Percentiles rank a stretch among this genome's conserved stretches.
These are phyloP conservation scores for Dentiscutata heterogama DNA, from an alignment of 371 early-diverging fungal genomes.

Conservation along the genomic window DNA sequence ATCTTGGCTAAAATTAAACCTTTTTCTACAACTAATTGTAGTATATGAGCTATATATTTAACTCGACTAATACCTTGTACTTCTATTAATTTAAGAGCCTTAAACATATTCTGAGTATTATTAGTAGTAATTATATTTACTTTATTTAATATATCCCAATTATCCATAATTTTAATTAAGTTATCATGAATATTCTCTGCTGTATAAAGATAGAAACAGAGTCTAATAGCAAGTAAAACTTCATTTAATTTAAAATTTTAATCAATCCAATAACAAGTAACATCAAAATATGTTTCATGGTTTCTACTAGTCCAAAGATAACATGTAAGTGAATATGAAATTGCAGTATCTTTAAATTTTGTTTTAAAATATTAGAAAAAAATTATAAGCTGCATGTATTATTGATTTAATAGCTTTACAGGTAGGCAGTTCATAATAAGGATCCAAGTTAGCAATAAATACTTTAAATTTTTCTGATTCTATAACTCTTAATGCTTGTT, in stretches of 20 bases:
- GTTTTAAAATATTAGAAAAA: background rate
- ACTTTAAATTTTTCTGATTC: background rate
- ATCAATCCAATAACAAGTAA: background rate
- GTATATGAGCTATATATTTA: background rate
- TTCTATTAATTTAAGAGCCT: background rate
- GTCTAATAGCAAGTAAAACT: background rate
- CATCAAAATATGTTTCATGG: background rate
- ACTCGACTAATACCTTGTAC: background rate
- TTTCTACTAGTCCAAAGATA: background rate
- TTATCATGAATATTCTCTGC: background rate
- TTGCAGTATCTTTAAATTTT: background rate
- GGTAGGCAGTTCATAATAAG: background rate
- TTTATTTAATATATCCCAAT: background rate
- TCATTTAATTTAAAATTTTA: background rate
- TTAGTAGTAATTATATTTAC: constrained; percentile 6
- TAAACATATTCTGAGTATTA: background rate
- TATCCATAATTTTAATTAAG: background rate
- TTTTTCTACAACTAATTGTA: background rate
- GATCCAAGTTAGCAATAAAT: background rate
- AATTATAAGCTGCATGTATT: background rate
- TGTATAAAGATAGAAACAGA: background rate
- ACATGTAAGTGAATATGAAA: background rate
- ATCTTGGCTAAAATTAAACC: background rate
- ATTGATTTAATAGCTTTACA: background rate
- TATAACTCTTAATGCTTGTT: background rate